Evolutionary conservation across 768 basidiomycete species (phyloP), one percentile per base, ranked within the genome.

Genomic region (Pulveroboletus sp.): DNA sequence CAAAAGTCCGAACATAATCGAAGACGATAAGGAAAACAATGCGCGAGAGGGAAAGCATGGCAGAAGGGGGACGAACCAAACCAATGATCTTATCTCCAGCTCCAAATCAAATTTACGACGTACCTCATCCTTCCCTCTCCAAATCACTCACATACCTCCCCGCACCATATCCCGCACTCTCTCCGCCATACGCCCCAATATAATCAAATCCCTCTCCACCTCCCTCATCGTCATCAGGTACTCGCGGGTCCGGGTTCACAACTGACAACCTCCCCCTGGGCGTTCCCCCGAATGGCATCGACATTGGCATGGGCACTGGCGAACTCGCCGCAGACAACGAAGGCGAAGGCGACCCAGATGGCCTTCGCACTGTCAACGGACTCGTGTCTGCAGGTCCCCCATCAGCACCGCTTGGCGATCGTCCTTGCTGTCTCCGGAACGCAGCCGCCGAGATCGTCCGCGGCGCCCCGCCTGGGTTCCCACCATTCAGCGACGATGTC

Each of bases 381-480:
- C 62, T 75, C 43, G 71, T 74, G 41, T 81, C 81, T 20, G 69
- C 70, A 8, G 69, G 59, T 9, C 62, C 62, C 37, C 40, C 33
- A 23, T 59, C 46, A 6, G 43, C 23, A 31, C 46, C 49, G 38
- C 65, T 69, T 29, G 59, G 55, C 33, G 66, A 62, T 19, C 72
- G 71, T 1, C 56, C 62, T 38, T 71, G 71, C 27, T 75, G 80
- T 24, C 84, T 72, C 58, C 76, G 79, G 67, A 90, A 90, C 21
- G 87, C 87, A 6, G 86, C 84, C 0, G 87, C 87, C 3, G 85
- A 79, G 44, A 90, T 89, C 47, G 80, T 90, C 36, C 83, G 75
- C 13, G 76, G 64, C 1, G 43, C 41, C 4, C 53, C 61, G 2
- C 72, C 74, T 8, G 70, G 53, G 3, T 70, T 64, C 3, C 33